A percentile compares a stretch with the other conserved stretches of the same genome.
Conservation (phyloP, 768 basidiomycete species). For the Tylopilus felleus region DNA sequence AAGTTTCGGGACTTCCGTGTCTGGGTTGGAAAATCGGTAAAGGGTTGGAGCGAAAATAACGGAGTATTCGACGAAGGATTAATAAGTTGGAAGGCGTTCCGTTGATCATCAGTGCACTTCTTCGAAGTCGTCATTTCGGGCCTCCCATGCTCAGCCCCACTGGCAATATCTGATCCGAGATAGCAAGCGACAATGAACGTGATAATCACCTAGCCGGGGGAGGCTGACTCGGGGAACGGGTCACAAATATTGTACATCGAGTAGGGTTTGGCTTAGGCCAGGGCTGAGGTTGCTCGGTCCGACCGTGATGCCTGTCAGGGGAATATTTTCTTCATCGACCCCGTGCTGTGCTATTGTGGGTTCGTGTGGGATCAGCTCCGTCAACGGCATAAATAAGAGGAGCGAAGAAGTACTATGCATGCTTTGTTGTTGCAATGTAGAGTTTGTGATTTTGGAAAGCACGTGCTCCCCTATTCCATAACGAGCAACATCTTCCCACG, state of each 20-base stretch:
- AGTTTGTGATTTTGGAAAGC: neutral
- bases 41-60: slow-evolving; percentile 20
- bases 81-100: too few species aligned
- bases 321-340: neutral
- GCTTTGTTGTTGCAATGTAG: too few species aligned
- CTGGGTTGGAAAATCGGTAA: slow-evolving; percentile 7
- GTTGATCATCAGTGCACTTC: neutral
- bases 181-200: neutral
- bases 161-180: neutral
- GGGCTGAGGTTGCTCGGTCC: neutral
- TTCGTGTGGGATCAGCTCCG: neutral
- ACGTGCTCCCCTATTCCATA: neutral
- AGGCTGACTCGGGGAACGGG: neutral
- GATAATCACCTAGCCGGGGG: neutral
- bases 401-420: neutral
- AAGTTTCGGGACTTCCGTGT: neutral
- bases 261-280: neutral
- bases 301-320: neutral
- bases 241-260: neutral
- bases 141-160: slow-evolving; percentile 3
- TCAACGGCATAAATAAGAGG: neutral
- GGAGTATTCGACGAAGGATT: slow-evolving; percentile 8
- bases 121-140: neutral
- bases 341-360: neutral
- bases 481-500: slow-evolving; percentile 15